Evolutionary conservation across 2,329 filamentous ascomycete species (phyloP).

Genomic region (Penicillium vulpinum): DNA sequence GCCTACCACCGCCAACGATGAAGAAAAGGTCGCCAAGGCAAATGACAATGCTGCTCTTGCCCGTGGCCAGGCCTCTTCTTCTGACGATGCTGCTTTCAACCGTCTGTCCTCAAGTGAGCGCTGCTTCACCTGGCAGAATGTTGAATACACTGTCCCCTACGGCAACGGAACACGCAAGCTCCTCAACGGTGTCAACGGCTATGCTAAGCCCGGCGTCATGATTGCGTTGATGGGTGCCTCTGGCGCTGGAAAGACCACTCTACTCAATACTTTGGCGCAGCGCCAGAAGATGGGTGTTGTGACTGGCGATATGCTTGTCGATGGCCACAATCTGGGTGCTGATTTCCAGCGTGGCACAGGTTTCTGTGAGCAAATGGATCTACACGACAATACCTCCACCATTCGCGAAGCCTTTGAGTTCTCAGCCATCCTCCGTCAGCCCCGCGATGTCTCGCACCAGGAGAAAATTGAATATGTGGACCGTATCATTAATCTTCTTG

Average conservation of each 20-base stretch:
- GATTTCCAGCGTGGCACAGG: slow-evolving; percentile 70
- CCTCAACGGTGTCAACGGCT: slow-evolving; percentile 70
- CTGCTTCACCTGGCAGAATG: slow-evolving; percentile 70
- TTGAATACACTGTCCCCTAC: slow-evolving; percentile 72
- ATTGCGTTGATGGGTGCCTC: slow-evolving; percentile 79
- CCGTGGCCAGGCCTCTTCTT: slow-evolving; percentile 30
- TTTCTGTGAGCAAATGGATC: slow-evolving; percentile 71
- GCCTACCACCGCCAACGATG: slow-evolving; percentile 51
- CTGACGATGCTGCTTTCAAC: slow-evolving; percentile 37
- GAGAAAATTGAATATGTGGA: slow-evolving; percentile 69
- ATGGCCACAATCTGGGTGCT: slow-evolving; percentile 60
- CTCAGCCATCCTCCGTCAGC: slow-evolving; percentile 65
- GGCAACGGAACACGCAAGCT: slow-evolving; percentile 62
- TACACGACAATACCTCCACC: slow-evolving; percentile 67
- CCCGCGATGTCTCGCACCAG: slow-evolving; percentile 52
- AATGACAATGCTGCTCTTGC: slow-evolving; percentile 30
- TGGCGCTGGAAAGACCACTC: slow-evolving; percentile 79
- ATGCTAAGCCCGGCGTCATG: slow-evolving; percentile 76
- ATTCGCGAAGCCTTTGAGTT: slow-evolving; percentile 70
- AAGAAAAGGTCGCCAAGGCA: slow-evolving; percentile 54
- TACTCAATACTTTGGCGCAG: slow-evolving; percentile 75
- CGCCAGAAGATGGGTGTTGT: slow-evolving; percentile 67
- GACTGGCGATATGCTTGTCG: slow-evolving; percentile 70
- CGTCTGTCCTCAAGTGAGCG: slow-evolving; percentile 58
- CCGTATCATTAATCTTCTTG: slow-evolving; percentile 64